These are phyloP conservation scores for Phytophthora sp. DNA, from an alignment of 352 stramenopile genomes.

Conservation along the genomic window DNA sequence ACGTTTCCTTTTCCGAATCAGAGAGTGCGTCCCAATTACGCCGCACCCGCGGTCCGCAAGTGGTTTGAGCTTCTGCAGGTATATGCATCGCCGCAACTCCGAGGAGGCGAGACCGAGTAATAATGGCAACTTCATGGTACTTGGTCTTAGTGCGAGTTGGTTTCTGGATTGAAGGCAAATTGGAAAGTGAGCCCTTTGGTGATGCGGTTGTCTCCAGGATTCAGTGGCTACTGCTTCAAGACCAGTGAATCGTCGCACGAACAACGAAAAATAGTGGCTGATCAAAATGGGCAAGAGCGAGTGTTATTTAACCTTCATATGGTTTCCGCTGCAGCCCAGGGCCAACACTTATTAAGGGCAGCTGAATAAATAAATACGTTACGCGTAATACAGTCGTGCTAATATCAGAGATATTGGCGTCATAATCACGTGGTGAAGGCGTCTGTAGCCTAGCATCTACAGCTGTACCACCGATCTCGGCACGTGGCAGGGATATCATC, in stretches of 20 bases:
- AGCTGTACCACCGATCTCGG: no score
- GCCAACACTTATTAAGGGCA: neutral
- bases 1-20: conserved; percentile 41
- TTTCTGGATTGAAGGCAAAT: conserved; percentile 18
- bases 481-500: conserved; percentile 4
- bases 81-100: neutral
- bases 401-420: neutral
- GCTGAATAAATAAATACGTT: no score
- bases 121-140: conserved; percentile 23
- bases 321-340: conserved; percentile 14
- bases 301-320: conserved; percentile 1
- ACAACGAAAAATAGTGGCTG: conserved; percentile 12
- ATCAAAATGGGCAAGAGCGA: conserved; percentile 8
- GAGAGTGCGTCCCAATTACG: conserved; percentile 48
- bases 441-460: neutral
- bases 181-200: conserved; percentile 30
- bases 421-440: neutral
- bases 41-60: conserved; percentile 41
- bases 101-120: conserved; percentile 1
- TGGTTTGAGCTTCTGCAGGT: neutral
- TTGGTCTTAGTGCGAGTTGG: neutral
- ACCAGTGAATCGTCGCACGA: no score
- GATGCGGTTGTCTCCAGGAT: no score
- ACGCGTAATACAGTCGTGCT: neutral
- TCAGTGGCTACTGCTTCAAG: no score